Conservation (phyloP, 2,329 filamentous ascomycete genomes). For the Aureobasidium uvarum region DNA sequence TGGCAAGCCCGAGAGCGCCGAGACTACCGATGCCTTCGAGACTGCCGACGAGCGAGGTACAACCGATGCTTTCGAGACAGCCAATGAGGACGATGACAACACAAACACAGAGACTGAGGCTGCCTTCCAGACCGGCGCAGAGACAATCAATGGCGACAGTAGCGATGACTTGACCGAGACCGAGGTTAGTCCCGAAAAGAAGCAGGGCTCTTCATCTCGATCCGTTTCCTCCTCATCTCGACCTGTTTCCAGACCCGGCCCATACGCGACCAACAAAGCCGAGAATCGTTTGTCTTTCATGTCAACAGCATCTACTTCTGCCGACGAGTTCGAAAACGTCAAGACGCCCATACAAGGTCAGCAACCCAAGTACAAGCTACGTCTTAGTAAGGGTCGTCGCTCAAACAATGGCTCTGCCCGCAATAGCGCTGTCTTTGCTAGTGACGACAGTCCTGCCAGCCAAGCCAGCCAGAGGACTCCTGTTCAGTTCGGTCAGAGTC, state of each 20-base stretch:
- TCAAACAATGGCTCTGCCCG: constrained; percentile 21
- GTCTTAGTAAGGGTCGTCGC: constrained; percentile 50
- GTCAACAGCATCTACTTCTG: constrained; percentile 86
- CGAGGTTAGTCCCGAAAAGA: constrained; percentile 52
- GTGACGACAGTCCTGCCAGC: constrained; percentile 51
- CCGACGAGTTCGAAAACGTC: constrained; percentile 65
- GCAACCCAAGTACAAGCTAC: constrained; percentile 68
- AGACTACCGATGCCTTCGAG: constrained; percentile 65
- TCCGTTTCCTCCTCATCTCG: constrained; percentile 33
- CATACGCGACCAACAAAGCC: constrained; percentile 48
- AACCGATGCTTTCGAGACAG: constrained; percentile 65
- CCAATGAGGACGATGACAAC: constrained; percentile 65
- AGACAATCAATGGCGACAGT: constrained; percentile 67
- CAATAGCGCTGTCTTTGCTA: constrained; percentile 38
- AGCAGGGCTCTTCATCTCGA: constrained; percentile 34
- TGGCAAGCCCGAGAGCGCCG: constrained; percentile 41
- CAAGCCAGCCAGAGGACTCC: constrained; percentile 48
- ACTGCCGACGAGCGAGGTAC: constrained; percentile 59
- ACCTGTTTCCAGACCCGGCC: constrained; percentile 34
- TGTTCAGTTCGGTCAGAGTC: constrained; percentile 64
- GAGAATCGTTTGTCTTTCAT: constrained; percentile 68
- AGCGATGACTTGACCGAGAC: constrained; percentile 81
- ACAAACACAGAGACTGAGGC: constrained; percentile 75
- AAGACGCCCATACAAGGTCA: constrained; percentile 64
- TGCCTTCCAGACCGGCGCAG: constrained; percentile 89